phyloP scores from a whole-genome alignment of 1,139 yeast species.

The Lodderomyces parapsilosis region DNA sequence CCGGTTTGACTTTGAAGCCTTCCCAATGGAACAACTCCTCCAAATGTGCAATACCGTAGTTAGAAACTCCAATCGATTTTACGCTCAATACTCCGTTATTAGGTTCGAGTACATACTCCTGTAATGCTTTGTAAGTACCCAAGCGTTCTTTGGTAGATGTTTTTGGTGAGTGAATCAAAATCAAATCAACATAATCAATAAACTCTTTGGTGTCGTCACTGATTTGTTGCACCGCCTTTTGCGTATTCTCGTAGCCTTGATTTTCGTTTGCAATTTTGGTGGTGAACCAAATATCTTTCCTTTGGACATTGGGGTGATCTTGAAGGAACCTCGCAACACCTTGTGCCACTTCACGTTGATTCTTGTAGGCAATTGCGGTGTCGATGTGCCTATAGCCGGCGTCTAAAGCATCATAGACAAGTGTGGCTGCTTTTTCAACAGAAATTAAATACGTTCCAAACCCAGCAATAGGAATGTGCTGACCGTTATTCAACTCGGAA shows the following conservation, averaged over 20 bases:
- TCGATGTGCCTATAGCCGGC: conserved; percentile 67
- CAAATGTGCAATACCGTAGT: conserved; percentile 35
- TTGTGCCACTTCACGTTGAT: conserved; percentile 46
- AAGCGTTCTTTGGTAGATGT: conserved; percentile 29
- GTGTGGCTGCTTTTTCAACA: conserved; percentile 21
- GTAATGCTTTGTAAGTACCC: conserved; percentile 42
- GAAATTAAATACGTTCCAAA: conserved; percentile 36
- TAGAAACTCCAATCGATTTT: conserved; percentile 44
- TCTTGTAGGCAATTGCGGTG: conserved; percentile 43
- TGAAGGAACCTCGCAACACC: conserved; percentile 42
- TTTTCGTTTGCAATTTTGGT: conserved; percentile 64
- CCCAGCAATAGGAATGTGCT: conserved; percentile 40
- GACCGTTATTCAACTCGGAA: conserved; percentile 37
- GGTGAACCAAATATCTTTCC: conserved; percentile 39
- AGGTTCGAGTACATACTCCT: conserved; percentile 32
- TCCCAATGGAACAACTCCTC: conserved; percentile 37
- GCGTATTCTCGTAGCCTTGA: conserved; percentile 60
- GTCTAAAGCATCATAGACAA: conserved; percentile 44
- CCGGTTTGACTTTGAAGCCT: conserved; percentile 37
- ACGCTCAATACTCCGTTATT: conserved; percentile 27
- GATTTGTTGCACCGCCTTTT: conserved; percentile 46
- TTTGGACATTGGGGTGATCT: conserved; percentile 30
- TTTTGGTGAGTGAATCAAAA: conserved; percentile 37
- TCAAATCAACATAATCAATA: conserved; percentile 48
- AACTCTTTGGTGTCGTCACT: conserved; percentile 29